Evolutionary conservation across 106 monocot species (phyloP).

Genomic region (Narthecium ossifragum): DNA sequence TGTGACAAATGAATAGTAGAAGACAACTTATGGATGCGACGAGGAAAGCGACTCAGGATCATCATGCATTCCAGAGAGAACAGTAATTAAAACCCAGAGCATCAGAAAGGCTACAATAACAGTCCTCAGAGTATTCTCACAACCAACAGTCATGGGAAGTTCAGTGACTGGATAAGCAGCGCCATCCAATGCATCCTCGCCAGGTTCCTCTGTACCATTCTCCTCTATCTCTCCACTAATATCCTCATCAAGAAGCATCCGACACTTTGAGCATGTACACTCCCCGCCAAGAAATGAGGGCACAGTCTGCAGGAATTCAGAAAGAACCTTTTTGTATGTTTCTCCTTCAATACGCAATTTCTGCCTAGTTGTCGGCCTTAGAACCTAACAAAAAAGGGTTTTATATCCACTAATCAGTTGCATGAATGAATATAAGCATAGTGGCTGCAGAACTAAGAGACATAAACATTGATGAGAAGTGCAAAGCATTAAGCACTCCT

Average conservation of each 20-base stretch:
- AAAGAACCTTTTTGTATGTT: slow-evolving; percentile 37
- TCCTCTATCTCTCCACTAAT: slow-evolving; percentile 3
- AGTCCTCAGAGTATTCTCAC: slow-evolving; percentile 39
- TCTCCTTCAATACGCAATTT: slow-evolving; percentile 54
- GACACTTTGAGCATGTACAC: slow-evolving; percentile 54
- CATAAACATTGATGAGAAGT: not conserved
- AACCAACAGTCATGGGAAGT: slow-evolving; percentile 5
- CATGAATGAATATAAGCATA: too few species aligned
- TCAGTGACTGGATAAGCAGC: slow-evolving; percentile 13
- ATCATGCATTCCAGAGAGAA: slow-evolving; percentile 47
- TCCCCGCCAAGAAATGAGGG: slow-evolving; percentile 54
- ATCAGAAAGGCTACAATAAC: slow-evolving; percentile 41
- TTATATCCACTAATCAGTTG: too few species aligned
- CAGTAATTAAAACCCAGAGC: slow-evolving; percentile 42
- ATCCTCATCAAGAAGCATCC: slow-evolving; percentile 10
- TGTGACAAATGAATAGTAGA: too few species aligned
- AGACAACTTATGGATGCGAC: not conserved
- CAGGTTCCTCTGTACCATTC: slow-evolving; percentile 5
- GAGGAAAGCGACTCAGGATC: slow-evolving; percentile 10
- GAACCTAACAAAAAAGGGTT: slow-evolving; percentile 20
- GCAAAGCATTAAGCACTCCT: too few species aligned
- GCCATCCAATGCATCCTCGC: slow-evolving; percentile 1
- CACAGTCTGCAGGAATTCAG: slow-evolving; percentile 36
- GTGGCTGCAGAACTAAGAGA: not conserved
- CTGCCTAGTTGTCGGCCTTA: slow-evolving; percentile 52